Evolutionary conservation across 345 rosid genomes (phyloP).

Genomic region (Turritis glabra): DNA sequence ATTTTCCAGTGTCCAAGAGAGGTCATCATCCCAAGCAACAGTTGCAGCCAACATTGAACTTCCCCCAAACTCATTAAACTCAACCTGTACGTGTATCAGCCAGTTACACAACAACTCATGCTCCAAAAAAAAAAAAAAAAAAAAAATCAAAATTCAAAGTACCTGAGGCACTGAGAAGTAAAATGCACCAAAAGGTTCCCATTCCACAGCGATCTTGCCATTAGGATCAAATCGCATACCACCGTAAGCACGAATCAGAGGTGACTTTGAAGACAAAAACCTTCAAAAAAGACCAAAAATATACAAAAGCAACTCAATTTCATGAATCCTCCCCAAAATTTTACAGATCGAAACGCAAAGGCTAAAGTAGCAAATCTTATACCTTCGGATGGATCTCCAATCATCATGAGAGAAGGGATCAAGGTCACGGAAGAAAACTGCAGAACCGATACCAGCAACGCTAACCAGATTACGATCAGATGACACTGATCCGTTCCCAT

Average conservation of each 20-base stretch:
- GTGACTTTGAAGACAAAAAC: slow-evolving; percentile 70
- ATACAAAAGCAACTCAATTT: not conserved
- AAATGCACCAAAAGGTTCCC: slow-evolving; percentile 91
- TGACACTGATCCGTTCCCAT: slow-evolving; percentile 40
- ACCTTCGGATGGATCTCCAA: slow-evolving; percentile 91
- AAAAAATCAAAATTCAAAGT: not conserved
- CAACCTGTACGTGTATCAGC: slow-evolving; percentile 54
- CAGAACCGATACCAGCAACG: slow-evolving; percentile 89
- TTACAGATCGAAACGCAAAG: not conserved
- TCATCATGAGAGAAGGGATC: slow-evolving; percentile 77
- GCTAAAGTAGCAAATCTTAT: not conserved
- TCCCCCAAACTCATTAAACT: slow-evolving; percentile 80
- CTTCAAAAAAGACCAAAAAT: slow-evolving; percentile 39
- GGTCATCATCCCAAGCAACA: slow-evolving; percentile 73
- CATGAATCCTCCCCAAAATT: not conserved
- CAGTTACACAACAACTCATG: slow-evolving; percentile 1
- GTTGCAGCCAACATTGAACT: slow-evolving; percentile 88
- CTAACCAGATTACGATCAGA: slow-evolving; percentile 48
- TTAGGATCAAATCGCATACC: slow-evolving; percentile 83
- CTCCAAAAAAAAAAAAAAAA: not conserved
- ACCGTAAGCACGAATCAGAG: slow-evolving; percentile 91
- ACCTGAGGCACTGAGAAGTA: slow-evolving; percentile 93
- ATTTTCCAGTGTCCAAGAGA: slow-evolving; percentile 63
- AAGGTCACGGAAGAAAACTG: slow-evolving; percentile 69
- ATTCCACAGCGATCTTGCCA: slow-evolving; percentile 65